Evolutionary conservation across 2,329 filamentous ascomycete genomes (phyloP).

Genomic region (Acrocalymma vagum): DNA sequence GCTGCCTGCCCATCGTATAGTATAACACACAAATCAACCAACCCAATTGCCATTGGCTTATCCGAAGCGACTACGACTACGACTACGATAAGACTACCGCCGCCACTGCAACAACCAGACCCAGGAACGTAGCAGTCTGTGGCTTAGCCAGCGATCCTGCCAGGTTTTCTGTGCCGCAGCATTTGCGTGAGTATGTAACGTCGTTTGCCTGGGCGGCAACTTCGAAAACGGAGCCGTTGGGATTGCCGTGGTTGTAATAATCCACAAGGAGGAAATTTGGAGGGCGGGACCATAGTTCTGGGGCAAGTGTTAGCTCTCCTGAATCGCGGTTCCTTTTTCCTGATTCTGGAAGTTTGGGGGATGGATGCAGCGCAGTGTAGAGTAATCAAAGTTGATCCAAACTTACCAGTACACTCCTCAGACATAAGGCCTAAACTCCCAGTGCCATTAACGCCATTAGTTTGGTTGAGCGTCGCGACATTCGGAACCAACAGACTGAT

Average conservation of each 20-base stretch:
- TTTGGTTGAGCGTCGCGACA: slow-evolving; percentile 41
- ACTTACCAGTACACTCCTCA: slow-evolving; percentile 44
- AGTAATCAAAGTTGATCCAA: neutral
- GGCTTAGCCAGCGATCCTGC: slow-evolving; percentile 18
- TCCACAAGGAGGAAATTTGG: slow-evolving; percentile 53
- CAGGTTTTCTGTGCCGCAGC: slow-evolving; percentile 59
- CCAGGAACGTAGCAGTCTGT: slow-evolving; percentile 24
- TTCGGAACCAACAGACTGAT: slow-evolving; percentile 46
- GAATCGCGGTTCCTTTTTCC: neutral
- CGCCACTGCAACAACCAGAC: slow-evolving; percentile 23
- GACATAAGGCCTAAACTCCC: slow-evolving; percentile 45
- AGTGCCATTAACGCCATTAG: slow-evolving; percentile 43
- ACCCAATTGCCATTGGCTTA: no score
- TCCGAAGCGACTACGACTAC: no score
- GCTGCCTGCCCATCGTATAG: no score
- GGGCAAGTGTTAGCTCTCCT: slow-evolving; percentile 12
- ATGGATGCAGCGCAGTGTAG: neutral
- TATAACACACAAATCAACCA: no score
- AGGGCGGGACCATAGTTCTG: slow-evolving; percentile 44
- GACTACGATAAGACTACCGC: no score
- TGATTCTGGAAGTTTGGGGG: neutral
- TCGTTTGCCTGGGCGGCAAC: slow-evolving; percentile 67
- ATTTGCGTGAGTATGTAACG: slow-evolving; percentile 70
- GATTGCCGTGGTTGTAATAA: slow-evolving; percentile 48
- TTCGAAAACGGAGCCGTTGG: slow-evolving; percentile 50